phyloP scores from a whole-genome alignment of 2,329 filamentous ascomycete genomes.

The Epichloe bromicola region DNA sequence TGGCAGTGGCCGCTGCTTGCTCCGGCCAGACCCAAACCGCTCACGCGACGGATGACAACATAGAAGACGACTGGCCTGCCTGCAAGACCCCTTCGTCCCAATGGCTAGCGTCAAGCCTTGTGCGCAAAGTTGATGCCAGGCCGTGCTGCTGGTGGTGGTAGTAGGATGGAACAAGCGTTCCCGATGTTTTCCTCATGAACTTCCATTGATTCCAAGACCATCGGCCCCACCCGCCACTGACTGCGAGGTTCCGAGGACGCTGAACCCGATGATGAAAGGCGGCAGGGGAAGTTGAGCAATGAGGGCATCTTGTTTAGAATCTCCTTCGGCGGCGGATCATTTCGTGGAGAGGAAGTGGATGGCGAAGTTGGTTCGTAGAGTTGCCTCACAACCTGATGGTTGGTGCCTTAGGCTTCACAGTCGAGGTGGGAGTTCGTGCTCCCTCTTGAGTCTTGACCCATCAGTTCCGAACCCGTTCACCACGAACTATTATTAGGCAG shows the following conservation, averaged over 20 bases:
- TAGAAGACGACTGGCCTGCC: too few species aligned
- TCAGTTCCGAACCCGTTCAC: neutral
- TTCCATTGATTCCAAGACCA: neutral
- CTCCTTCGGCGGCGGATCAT: too few species aligned
- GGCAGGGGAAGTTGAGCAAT: neutral
- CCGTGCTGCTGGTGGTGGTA: neutral
- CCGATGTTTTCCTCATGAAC: too few species aligned
- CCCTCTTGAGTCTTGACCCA: neutral
- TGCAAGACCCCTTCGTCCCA: too few species aligned
- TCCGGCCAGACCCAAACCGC: neutral
- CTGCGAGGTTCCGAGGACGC: slow-evolving; percentile 1
- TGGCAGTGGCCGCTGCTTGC: neutral
- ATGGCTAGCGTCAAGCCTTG: too few species aligned
- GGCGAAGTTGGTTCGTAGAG: neutral
- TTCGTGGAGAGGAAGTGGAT: too few species aligned
- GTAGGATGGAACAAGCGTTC: too few species aligned
- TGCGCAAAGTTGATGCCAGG: too few species aligned
- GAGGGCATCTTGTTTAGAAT: too few species aligned
- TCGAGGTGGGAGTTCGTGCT: neutral
- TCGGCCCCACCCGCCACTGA: neutral
- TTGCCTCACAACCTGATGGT: neutral
- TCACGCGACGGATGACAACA: neutral
- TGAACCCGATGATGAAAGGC: neutral
- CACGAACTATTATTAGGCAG: too few species aligned
- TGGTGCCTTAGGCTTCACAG: neutral